A percentile compares a stretch with the other conserved stretches of the same genome.
Conservation (phyloP, 1,284 basidiomycete genomes). For the Sanguinoderma infundibulare region DNA sequence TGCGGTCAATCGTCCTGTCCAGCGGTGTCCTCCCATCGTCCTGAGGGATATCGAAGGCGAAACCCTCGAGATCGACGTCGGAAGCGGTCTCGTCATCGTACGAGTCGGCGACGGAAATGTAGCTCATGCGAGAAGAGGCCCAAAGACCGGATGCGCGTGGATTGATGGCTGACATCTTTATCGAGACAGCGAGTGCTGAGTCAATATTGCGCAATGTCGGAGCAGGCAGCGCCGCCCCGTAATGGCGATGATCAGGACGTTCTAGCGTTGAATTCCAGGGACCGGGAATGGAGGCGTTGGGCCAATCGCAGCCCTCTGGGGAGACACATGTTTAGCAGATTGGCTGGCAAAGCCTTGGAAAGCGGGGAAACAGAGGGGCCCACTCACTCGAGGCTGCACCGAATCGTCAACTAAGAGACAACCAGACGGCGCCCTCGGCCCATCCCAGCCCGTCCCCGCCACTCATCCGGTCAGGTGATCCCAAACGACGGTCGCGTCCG, state of each 20-base stretch:
- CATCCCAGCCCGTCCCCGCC: too few relatives aligned
- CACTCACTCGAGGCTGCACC: too few relatives aligned
- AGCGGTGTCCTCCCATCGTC: slow-evolving; percentile 70
- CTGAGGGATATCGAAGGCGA: slow-evolving; percentile 33
- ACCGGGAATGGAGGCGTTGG: not conserved
- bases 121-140: slow-evolving; percentile 36
- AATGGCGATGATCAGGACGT: slow-evolving; percentile 3
- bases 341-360: too few relatives aligned
- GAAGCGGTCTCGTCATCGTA: slow-evolving; percentile 22
- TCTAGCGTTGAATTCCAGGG: not conserved
- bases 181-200: slow-evolving; percentile 24
- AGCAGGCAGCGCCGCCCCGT: slow-evolving; percentile 10
- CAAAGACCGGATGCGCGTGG: slow-evolving; percentile 54
- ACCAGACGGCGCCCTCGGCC: too few relatives aligned
- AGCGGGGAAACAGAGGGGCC: too few relatives aligned
- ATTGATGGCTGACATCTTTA: slow-evolving; percentile 37
- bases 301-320: not conserved
- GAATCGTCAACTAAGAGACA: too few relatives aligned
- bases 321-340: not conserved
- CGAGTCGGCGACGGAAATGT: slow-evolving; percentile 24
- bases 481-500: not conserved
- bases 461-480: not conserved
- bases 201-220: slow-evolving; percentile 12
- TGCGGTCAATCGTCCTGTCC: slow-evolving; percentile 86
- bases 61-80: slow-evolving; percentile 27